phyloP scores from a whole-genome alignment of 2,329 filamentous ascomycete species.

The Cordyceps fumosorosea region DNA sequence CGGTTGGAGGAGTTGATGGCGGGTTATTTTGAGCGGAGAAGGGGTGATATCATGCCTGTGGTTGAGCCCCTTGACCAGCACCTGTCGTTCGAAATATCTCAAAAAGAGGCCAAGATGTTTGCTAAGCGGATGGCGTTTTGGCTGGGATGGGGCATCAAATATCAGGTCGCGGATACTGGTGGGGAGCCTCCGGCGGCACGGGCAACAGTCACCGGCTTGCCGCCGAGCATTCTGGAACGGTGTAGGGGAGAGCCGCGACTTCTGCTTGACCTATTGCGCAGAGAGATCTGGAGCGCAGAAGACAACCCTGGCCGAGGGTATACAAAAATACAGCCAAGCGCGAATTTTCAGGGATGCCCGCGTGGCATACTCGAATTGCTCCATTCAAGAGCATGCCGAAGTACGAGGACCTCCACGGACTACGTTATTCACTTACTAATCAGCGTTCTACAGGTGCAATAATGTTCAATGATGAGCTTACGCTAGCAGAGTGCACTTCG shows the following conservation, averaged over 20 bases:
- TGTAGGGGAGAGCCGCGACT: slow-evolving; percentile 67
- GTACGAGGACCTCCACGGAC: slow-evolving; percentile 30
- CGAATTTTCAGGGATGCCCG: slow-evolving; percentile 61
- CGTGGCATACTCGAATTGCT: slow-evolving; percentile 68
- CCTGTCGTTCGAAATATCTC: slow-evolving; percentile 58
- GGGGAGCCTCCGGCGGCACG: slow-evolving; percentile 14
- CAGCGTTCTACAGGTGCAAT: slow-evolving; percentile 46
- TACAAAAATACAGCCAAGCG: slow-evolving; percentile 9
- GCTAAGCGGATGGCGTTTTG: slow-evolving; percentile 50
- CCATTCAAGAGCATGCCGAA: slow-evolving; percentile 69
- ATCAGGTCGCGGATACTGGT: slow-evolving; percentile 34
- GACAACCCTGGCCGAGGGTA: slow-evolving; percentile 29
- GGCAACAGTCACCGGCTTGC: slow-evolving; percentile 54
- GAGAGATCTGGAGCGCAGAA: slow-evolving; percentile 63
- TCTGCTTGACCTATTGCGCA: slow-evolving; percentile 65
- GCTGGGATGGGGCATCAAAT: slow-evolving; percentile 66
- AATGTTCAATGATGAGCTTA: slow-evolving; percentile 76
- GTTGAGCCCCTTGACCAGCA: slow-evolving; percentile 38
- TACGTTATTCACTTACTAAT: slow-evolving; percentile 11
- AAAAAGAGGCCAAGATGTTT: slow-evolving; percentile 55
- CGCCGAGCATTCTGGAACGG: slow-evolving; percentile 66
- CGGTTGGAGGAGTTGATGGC: slow-evolving; percentile 67
- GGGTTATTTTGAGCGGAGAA: slow-evolving; percentile 35
- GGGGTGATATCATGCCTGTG: slow-evolving; percentile 25
- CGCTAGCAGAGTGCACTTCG: slow-evolving; percentile 47